Base-by-base conservation (phyloP, 495 filamentous ascomycete genomes). In the Aspergillus incahuasiensis region DNA sequence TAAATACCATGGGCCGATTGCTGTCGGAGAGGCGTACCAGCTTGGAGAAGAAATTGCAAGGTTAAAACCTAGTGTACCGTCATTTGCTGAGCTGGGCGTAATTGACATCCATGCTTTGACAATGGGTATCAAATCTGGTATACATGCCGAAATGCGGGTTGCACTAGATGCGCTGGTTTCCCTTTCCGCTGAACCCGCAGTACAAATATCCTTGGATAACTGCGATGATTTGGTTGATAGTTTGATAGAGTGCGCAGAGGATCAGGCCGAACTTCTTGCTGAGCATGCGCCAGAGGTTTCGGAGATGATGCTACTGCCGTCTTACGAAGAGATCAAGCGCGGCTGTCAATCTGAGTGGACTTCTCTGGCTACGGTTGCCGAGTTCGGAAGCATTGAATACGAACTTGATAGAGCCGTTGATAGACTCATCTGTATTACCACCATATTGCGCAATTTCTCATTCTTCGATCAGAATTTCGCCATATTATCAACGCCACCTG, bases 101-200 rank as follows among this genome's bases (percentile, higher is more conserved):
- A 85, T 98, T 52, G 92, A 98, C 63, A 86, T 97, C 24, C 88
- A 90, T 59, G 90, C 92, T n/a, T 77, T 98, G 39, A 95, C 84
- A 1, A 89, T 90, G 79, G 89, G 90, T 63, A 76, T 98, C n/a
- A 90, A 95, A 57, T 95, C 88, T 55, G 94, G 92, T 3, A 89
- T 98, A 48, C 82, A 90, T 62, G 85, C 84, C 12, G 94, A 98
- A 67, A 83, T 96, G 22, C 85, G 91, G 9, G 72, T 95, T 60
- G 92, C 94, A 12, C 72, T 98, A 47, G 94, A 97, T 69, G 88
- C 86, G 1, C 78, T 98, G 7, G 84, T 82, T 9, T 84, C 84
- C 15, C 68, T 96, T 6, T 87, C 90, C 11, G 78, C 82, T 28
- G 85, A 87, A 34, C 73, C 81, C 8, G 69, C 75, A 2, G 68